Evolutionary conservation across 2,329 filamentous ascomycete genomes (phyloP).

Genomic region (Keithomyces neogunnii): DNA sequence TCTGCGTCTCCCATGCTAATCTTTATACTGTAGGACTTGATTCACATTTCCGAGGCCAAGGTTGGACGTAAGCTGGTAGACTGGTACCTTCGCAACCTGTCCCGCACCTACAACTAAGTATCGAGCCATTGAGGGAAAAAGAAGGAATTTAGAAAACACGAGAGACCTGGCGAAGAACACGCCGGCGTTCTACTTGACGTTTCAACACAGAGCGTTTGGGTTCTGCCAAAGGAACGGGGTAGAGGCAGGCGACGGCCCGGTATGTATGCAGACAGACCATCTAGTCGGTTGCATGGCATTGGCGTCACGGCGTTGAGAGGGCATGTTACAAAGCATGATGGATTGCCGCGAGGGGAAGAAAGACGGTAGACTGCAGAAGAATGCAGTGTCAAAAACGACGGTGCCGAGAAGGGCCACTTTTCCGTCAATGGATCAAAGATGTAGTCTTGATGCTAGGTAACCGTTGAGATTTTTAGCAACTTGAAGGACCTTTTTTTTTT

Average conservation of each 20-base stretch:
- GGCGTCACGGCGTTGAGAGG: slow-evolving; percentile 33
- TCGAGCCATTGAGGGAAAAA: neutral
- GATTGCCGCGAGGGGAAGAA: neutral
- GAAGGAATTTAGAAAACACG: neutral
- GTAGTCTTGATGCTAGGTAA: neutral
- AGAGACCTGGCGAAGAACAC: neutral
- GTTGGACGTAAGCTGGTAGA: slow-evolving; percentile 94
- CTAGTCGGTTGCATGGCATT: slow-evolving; percentile 28
- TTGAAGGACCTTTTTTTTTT: neutral
- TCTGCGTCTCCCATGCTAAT: slow-evolving; percentile 12
- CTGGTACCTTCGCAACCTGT: slow-evolving; percentile 97
- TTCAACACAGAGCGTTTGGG: neutral
- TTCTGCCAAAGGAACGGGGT: neutral
- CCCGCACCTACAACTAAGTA: slow-evolving; percentile 70
- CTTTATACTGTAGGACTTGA: slow-evolving; percentile 60
- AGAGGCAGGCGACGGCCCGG: neutral
- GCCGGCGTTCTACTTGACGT: neutral
- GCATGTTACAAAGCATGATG: slow-evolving; percentile 2
- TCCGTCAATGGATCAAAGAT: neutral
- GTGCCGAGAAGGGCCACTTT: neutral
- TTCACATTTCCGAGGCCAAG: slow-evolving; percentile 98
- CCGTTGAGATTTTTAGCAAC: neutral
- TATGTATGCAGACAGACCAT: slow-evolving; percentile 19
- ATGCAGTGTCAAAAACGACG: neutral
- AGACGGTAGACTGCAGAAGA: neutral